A percentile compares a stretch with the other conserved stretches of the same genome.
Evolutionary conservation across 1,284 basidiomycete genomes (phyloP).

Genomic region (Sanghuangporus weigelae): DNA sequence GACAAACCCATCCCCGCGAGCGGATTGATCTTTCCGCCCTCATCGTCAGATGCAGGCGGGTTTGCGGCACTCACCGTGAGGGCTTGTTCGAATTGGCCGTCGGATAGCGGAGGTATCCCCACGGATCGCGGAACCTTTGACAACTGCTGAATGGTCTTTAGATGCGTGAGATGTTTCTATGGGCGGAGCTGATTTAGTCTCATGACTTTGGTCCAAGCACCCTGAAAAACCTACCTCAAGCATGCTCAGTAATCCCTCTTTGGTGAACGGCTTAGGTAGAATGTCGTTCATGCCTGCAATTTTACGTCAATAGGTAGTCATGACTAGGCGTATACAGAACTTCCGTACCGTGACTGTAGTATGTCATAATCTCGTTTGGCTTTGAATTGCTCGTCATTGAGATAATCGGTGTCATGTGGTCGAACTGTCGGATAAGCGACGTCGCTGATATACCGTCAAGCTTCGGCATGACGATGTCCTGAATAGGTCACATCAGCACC

Average conservation of each 20-base stretch:
- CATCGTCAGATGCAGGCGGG: conserved; percentile 25
- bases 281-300: conserved; percentile 89
- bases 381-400: conserved; percentile 95
- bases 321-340: neutral
- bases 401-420: conserved; percentile 92
- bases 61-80: conserved; percentile 31
- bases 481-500: neutral
- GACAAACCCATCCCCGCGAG: conserved; percentile 70
- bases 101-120: conserved; percentile 68
- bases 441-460: conserved; percentile 89
- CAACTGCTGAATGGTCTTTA: conserved; percentile 86
- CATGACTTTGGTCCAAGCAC: neutral
- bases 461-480: conserved; percentile 96
- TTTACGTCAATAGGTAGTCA: neutral
- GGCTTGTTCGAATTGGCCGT: conserved; percentile 54
- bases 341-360: conserved; percentile 35
- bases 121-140: conserved; percentile 64
- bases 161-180: conserved; percentile 89
- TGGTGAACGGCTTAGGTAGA: conserved; percentile 95
- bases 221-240: conserved; percentile 59
- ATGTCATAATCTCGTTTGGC: conserved; percentile 89
- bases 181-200: neutral
- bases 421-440: conserved; percentile 89
- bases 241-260: conserved; percentile 86
- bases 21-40: conserved; percentile 50